Percentiles rank a stretch among this genome's conserved stretches.
phyloP scores from a whole-genome alignment of 106 monocot species.

The Ottelia alismoides region DNA sequence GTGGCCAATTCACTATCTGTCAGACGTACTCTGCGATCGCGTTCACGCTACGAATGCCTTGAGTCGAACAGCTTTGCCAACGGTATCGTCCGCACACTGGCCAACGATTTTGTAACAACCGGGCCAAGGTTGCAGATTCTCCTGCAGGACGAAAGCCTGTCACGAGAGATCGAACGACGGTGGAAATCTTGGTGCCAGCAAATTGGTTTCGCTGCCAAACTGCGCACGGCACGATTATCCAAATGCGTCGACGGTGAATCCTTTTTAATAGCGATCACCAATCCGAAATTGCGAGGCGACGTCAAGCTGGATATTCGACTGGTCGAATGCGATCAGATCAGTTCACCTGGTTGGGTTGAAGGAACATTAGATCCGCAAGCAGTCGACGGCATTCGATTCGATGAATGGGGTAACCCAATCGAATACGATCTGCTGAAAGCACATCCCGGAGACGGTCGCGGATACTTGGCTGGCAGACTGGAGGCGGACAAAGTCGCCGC shows the following conservation, averaged over 20 bases:
- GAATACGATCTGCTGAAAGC: neutral
- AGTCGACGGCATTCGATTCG: neutral
- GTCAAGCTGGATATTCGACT: neutral
- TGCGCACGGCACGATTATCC: neutral
- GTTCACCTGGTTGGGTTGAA: neutral
- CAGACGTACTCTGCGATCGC: neutral
- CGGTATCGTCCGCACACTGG: neutral
- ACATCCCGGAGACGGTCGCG: neutral
- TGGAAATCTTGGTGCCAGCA: neutral
- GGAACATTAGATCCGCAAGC: neutral
- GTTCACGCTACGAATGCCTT: neutral
- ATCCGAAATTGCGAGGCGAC: neutral
- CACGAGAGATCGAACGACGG: neutral
- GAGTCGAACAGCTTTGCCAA: neutral
- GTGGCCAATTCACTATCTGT: neutral
- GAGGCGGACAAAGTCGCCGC: neutral
- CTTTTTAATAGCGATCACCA: neutral
- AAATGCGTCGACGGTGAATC: neutral
- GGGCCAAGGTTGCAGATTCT: neutral
- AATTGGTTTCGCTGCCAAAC: neutral
- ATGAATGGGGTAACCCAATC: neutral
- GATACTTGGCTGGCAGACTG: neutral
- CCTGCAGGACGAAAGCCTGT: too few species aligned
- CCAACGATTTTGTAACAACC: neutral
- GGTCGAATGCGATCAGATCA: neutral